Evolutionary conservation across 257 asterid genomes (phyloP).

Genomic region (Solanum paucissectum): DNA sequence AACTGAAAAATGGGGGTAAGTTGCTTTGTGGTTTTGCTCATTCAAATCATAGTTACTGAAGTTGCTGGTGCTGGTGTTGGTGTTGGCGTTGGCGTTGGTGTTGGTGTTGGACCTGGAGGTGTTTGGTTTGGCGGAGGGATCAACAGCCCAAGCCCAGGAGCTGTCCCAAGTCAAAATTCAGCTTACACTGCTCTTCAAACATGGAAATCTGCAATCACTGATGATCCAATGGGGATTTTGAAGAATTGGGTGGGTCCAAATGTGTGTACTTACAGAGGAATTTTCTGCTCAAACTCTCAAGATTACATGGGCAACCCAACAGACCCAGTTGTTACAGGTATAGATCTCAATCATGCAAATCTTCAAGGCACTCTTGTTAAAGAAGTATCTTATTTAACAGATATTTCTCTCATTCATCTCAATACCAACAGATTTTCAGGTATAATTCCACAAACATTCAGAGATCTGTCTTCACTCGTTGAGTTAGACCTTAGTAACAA

Average conservation of each 20-base stretch:
- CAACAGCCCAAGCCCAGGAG: slow-evolving; percentile 15
- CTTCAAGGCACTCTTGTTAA: slow-evolving; percentile 48
- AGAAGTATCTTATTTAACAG: slow-evolving; percentile 43
- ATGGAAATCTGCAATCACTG: slow-evolving; percentile 79
- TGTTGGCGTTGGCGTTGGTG: slow-evolving; percentile 11
- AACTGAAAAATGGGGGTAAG: slow-evolving; percentile 21
- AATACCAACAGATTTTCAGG: slow-evolving; percentile 72
- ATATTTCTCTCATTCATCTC: slow-evolving; percentile 53
- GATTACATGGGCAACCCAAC: slow-evolving; percentile 43
- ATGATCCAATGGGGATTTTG: slow-evolving; percentile 49
- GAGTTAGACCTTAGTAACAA: slow-evolving; percentile 91
- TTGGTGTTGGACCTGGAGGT: background rate
- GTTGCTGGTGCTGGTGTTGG: slow-evolving; percentile 45
- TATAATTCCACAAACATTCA: slow-evolving; percentile 36
- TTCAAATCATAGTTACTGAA: slow-evolving; percentile 15
- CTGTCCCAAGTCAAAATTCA: slow-evolving; percentile 3
- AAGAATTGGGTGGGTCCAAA: slow-evolving; percentile 52
- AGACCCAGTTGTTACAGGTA: slow-evolving; percentile 35
- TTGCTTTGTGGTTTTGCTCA: slow-evolving; percentile 16
- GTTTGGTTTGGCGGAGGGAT: slow-evolving; percentile 16
- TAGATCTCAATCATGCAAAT: slow-evolving; percentile 81
- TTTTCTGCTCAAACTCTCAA: slow-evolving; percentile 45
- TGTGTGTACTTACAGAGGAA: slow-evolving; percentile 67
- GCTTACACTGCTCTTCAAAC: slow-evolving; percentile 69
- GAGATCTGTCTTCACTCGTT: slow-evolving; percentile 22